A percentile compares a stretch with the other conserved stretches of the same genome.
phyloP scores from a whole-genome alignment of 345 rosid genomes.

The Salix exigua region DNA sequence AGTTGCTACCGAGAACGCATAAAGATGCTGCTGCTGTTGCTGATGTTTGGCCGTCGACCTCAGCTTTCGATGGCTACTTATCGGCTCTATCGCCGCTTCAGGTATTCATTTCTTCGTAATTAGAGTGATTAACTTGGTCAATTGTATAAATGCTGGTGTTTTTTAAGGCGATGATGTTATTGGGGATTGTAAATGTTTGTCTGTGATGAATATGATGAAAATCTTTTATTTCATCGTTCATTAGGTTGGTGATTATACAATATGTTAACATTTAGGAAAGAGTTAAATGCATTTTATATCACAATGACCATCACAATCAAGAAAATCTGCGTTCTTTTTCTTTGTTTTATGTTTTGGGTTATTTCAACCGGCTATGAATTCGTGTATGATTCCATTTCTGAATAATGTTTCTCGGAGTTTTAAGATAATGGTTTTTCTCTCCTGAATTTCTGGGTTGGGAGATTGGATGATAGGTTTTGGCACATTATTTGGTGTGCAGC shows the following conservation, averaged over 20 bases:
- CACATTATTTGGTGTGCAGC: neutral
- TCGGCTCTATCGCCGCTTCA: slow-evolving; percentile 97
- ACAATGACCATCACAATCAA: neutral
- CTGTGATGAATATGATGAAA: neutral
- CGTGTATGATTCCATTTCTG: neutral
- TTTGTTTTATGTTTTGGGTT: neutral
- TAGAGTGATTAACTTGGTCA: neutral
- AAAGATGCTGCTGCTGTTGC: slow-evolving; percentile 93
- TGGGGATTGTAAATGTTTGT: neutral
- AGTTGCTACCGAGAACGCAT: slow-evolving; percentile 79
- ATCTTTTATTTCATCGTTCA: neutral
- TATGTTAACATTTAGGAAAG: neutral
- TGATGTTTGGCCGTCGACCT: slow-evolving; percentile 99
- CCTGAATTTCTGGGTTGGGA: neutral
- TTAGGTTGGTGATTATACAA: neutral
- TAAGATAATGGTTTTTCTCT: neutral
- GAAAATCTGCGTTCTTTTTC: neutral
- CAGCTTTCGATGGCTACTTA: slow-evolving; percentile 93
- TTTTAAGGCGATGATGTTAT: neutral
- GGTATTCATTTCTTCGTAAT: slow-evolving; percentile 36
- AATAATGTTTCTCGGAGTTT: neutral
- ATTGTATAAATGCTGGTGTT: slow-evolving; percentile 1
- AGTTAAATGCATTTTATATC: neutral
- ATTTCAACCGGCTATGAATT: neutral
- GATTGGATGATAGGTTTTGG: neutral